Evolutionary conservation across 1,284 basidiomycete genomes (phyloP), one percentile per base, ranked within the genome.

Genomic region (Cutaneotrichosporon daszewskae): DNA sequence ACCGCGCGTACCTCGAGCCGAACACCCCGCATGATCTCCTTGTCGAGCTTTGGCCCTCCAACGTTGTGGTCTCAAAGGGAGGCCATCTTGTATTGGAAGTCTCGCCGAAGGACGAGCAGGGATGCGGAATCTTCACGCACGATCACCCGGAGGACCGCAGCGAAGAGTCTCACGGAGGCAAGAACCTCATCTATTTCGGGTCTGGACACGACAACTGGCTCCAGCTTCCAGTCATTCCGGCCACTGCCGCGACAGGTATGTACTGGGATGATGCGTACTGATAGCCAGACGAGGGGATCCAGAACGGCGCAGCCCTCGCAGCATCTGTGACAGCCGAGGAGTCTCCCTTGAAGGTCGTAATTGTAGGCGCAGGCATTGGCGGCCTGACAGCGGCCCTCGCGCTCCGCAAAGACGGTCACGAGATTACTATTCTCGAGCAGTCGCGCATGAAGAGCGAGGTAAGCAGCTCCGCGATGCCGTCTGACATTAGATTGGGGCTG

Each of bases 11-110:
- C 31, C 49, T 68, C 31, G 35, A 61, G 40, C 34, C 54, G 1
- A 53, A 51, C 9, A 37, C 45, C 18, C 39, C 39, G n/a, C 63
- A 67, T 45, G 45, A 43, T 14, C 26, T 64, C 14, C 45, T 56
- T 13, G 55, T 69, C 33, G 66, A 68, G 45, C 41, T 69, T 25
- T 67, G 66, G 66, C 66, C 66, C 16, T 68, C 66, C 7, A 54
- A 49, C n/a, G 52, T 57, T 5, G 58, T 66, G 4, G 47, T 68
- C n/a, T 43, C 49, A 13, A 34, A 40, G 0, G 66, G 66, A 1
- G 48, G 53, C 16, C 52, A 51, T 16, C 45, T 69, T 18, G 55
- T 59, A 2, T 40, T 67, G 25, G 66, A 68, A 37, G 55, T 66
- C 16, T 39, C 52, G 4, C n/a, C 40, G 13, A 20, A 20, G 6